Percentiles rank a stretch among this genome's conserved stretches.
Evolutionary conservation across 176 grass and related monocot genomes (phyloP).

Genomic region (Aegilops tauschii): DNA sequence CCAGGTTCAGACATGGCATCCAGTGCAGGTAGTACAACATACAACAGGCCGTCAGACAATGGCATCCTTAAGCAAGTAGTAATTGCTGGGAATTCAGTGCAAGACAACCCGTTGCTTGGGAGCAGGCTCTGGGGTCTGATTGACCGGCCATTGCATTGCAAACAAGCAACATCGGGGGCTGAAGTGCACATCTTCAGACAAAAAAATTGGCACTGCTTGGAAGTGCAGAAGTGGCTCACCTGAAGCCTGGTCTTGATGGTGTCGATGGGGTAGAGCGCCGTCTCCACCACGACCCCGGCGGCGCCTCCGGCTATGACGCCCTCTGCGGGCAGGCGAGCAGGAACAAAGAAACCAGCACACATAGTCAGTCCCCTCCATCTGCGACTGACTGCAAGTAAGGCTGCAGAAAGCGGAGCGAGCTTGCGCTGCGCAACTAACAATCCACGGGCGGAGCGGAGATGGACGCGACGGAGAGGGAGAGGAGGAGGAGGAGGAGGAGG

Average conservation of each 20-base stretch:
- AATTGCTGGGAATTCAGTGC: not conserved
- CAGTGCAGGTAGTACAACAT: not conserved
- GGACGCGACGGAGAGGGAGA: no score
- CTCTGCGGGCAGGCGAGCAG: constrained; percentile 35
- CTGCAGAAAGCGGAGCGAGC: not conserved
- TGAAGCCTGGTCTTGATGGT: constrained; percentile 93
- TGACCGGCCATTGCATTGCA: not conserved
- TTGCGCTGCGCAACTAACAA: not conserved
- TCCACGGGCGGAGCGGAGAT: no score
- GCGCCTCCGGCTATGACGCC: constrained; percentile 88
- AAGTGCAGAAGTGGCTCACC: constrained; percentile 27
- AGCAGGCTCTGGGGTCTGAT: not conserved
- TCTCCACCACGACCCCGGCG: constrained; percentile 88
- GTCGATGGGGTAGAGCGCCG: constrained; percentile 79
- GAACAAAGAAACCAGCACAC: not conserved
- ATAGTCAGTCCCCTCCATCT: not conserved
- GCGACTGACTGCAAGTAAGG: not conserved
- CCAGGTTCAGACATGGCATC: not conserved
- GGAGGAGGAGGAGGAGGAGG: not conserved
- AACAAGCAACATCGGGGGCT: not conserved
- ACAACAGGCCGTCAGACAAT: not conserved
- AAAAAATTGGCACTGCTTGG: no score
- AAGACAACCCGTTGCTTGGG: not conserved
- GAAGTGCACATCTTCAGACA: not conserved
- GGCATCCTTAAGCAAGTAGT: not conserved